Base-by-base conservation (phyloP, 169 alveolate species). In the Nephromyces sp. region DNA sequence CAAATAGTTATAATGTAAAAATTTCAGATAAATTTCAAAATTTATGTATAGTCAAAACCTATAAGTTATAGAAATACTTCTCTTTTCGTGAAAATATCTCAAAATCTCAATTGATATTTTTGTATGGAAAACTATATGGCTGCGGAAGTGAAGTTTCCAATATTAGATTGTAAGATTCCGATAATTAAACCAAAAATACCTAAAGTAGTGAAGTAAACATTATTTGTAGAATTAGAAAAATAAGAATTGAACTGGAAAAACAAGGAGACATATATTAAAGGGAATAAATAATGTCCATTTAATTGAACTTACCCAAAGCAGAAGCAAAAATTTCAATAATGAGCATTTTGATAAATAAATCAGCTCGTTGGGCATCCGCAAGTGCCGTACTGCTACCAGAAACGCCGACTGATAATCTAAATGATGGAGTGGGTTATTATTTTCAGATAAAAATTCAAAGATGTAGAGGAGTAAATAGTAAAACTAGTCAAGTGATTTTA, bases 341-440 rank as follows among this genome's bases (percentile, higher is more conserved):
- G 57, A 97, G 89, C 88, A 97, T 95, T 86, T 96, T 93, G 52
- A 95, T 98, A 86, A 96, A 97, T n/a, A 98, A 92, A 77, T 95
- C 98, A 5, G 99, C 98, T 61, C 92, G 89, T 89, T 96, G 98
- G 6, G 99, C 99, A 86, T 97, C 99, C 61, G 98, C 97, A 57
- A 97, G 82, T 6, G 99, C 99, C 53, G 98, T 93, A 64, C 98
- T 97, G 69, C 99, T 94, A 1, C 99, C 99, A 32, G 98, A 93
- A 66, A 96, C 95, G 8, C 99, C 99, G 64, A 97, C 99, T 69
- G 98, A 89, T 72, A 77, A 71, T 57, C 83, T 77, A 73, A 15
- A 67, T 6, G 4, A 25, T 8, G 6, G 22, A 5, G 6, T n/a
- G 6, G 67, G 22, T 25, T 25, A 6, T n/a, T 5, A 5, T 57